These are phyloP conservation scores for Aspergillus unguis DNA, from an alignment of 2,329 filamentous ascomycete species.

Conservation along the genomic window DNA sequence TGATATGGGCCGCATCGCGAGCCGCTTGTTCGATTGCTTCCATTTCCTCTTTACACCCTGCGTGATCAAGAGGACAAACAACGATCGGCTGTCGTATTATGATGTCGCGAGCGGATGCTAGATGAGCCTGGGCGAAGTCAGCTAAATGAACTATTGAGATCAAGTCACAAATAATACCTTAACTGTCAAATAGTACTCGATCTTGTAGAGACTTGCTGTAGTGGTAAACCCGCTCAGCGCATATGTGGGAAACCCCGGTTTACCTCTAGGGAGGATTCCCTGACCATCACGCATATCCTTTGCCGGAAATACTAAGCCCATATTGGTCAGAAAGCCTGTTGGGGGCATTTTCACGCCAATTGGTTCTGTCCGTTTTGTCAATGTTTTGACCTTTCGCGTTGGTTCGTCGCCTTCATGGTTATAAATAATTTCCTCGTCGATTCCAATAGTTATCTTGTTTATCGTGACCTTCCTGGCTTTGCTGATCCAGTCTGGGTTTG, in stretches of 20 bases:
- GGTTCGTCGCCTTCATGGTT: slow-evolving; percentile 97
- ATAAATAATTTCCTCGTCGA: slow-evolving; percentile 98
- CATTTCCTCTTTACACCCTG: slow-evolving; percentile 97
- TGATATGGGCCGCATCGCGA: slow-evolving; percentile 83
- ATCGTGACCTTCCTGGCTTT: slow-evolving; percentile 93
- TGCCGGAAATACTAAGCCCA: slow-evolving; percentile 84
- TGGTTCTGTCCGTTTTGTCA: slow-evolving; percentile 77
- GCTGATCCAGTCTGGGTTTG: slow-evolving; percentile 84
- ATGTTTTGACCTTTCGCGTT: slow-evolving; percentile 79
- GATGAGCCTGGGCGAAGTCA: slow-evolving; percentile 63
- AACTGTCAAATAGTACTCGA: slow-evolving; percentile 92
- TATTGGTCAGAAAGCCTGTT: slow-evolving; percentile 86
- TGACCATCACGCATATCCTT: slow-evolving; percentile 85
- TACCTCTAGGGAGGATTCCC: slow-evolving; percentile 79
- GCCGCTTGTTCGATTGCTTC: slow-evolving; percentile 95
- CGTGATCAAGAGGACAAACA: slow-evolving; percentile 91
- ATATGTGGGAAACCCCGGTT: slow-evolving; percentile 84
- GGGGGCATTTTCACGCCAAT: slow-evolving; percentile 85
- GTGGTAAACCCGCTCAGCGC: slow-evolving; percentile 89
- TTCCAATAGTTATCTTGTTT: slow-evolving; percentile 85
- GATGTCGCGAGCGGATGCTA: slow-evolving; percentile 86
- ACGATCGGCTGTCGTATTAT: slow-evolving; percentile 87
- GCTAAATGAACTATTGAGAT: not conserved
- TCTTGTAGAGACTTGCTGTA: slow-evolving; percentile 90
- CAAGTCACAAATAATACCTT: slow-evolving; percentile 60